A percentile compares a stretch with the other conserved stretches of the same genome.
phyloP scores from a whole-genome alignment of 495 filamentous ascomycete genomes.

The Penicillium daleae region DNA sequence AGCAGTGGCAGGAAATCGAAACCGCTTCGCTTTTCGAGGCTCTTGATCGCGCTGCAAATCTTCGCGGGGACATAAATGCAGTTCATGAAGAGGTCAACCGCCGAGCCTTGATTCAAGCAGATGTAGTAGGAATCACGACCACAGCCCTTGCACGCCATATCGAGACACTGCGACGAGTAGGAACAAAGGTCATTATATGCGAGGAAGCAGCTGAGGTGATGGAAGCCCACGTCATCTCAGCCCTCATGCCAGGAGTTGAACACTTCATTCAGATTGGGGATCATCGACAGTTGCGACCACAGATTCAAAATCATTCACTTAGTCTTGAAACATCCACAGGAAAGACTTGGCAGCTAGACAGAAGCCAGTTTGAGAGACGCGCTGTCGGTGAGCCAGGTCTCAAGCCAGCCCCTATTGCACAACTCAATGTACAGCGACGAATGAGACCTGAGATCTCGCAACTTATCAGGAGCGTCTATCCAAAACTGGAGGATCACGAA shows the following conservation, averaged over 20 bases:
- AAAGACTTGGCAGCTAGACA: conserved; percentile 12
- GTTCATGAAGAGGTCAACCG: conserved; percentile 21
- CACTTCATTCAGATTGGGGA: conserved; percentile 74
- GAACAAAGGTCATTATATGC: conserved; percentile 60
- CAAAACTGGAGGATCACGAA: conserved; percentile 59
- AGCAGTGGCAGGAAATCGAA: conserved; percentile 10
- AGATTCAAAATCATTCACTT: conserved; percentile 54
- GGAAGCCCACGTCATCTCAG: conserved; percentile 65
- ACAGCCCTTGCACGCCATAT: conserved; percentile 36
- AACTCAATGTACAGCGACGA: conserved; percentile 65
- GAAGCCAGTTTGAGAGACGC: conserved; percentile 19
- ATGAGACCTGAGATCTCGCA: conserved; percentile 73
- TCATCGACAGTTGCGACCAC: conserved; percentile 67
- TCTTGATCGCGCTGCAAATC: conserved; percentile 2
- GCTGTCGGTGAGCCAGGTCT: conserved; percentile 20
- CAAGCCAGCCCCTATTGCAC: conserved; percentile 46
- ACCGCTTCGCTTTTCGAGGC: conserved; percentile 12
- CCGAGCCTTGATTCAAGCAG: conserved; percentile 15
- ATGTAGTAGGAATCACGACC: conserved; percentile 42
- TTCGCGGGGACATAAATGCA: conserved; percentile 12
- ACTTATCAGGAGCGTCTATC: conserved; percentile 66
- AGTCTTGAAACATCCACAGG: conserved; percentile 38
- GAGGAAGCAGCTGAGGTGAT: conserved; percentile 77
- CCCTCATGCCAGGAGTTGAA: conserved; percentile 64
- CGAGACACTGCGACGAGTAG: conserved; percentile 30